Percentiles rank a stretch among this genome's conserved stretches.
These are phyloP conservation scores for Oryza brachyantha DNA, from an alignment of 176 grass and related monocot species.

Conservation along the genomic window DNA sequence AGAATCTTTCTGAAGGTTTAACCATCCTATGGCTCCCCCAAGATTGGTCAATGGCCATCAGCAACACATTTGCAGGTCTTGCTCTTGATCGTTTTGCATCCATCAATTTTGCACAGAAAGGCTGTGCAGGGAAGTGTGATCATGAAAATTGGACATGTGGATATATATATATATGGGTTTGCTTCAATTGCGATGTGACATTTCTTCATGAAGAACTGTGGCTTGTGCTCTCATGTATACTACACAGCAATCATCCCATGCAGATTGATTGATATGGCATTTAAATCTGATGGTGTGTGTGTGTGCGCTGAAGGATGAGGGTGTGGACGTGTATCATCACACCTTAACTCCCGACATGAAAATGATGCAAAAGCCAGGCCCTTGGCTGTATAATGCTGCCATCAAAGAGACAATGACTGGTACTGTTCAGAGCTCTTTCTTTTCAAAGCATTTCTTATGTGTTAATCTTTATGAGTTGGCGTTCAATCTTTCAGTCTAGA, in stretches of 20 bases:
- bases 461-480: background rate
- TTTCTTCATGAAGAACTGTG: background rate
- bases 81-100: background rate
- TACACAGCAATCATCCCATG: background rate
- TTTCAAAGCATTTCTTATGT: background rate
- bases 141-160: background rate
- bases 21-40: too few species aligned
- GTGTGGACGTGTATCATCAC: background rate
- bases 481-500: background rate
- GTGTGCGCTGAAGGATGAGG: background rate
- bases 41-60: too few species aligned
- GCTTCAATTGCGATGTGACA: background rate
- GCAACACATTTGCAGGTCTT: background rate
- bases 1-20: too few species aligned
- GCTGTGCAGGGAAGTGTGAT: background rate
- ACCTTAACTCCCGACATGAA: conserved; percentile 6
- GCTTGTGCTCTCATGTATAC: background rate
- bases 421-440: background rate
- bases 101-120: background rate
- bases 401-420: conserved; percentile 7
- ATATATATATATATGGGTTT: background rate
- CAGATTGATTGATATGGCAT: background rate
- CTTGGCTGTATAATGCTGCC: conserved; percentile 5
- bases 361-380: background rate
- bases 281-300: background rate